Base-by-base conservation (phyloP, 169 alveolate species). In the Cryptosporidium viatorum region DNA sequence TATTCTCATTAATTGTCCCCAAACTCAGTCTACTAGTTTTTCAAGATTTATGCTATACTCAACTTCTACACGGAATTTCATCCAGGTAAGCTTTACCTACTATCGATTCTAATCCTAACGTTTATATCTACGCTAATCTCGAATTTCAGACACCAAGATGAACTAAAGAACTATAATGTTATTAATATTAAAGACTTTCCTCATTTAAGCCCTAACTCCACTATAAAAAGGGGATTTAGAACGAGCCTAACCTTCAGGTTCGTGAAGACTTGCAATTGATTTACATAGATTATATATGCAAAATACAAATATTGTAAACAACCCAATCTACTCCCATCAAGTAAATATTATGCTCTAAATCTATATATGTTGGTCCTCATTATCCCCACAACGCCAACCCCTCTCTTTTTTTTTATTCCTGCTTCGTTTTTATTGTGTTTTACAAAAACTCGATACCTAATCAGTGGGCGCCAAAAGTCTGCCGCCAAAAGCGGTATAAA, bases 31-130 rank as follows among this genome's bases (percentile, higher is more conserved):
- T 80, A 35, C 70, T 80, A 23, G 75, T 80, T 6, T 80, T 80
- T 35, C 73, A 62, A 65, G 89, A 80, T 48, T 12, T 21, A 33
- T 80, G 75, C n/a, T 80, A 80, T 48, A 62, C 74, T 14, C 55
- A 58, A n/a, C 75, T 80, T 29, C 55, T 80, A 62, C 89, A 80
- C 33, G 89, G 89, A n/a, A 80, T 80, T 33, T 59, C 73, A 10
- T 41, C 73, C 45, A 80, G 75, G 75, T 80, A 60, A 60, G 87
- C 29, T 43, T 23, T 9, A 52, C 45, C 10, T 18, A 41, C 9
- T 6, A 39, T n/a, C 31, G 6, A 2, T 21, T 12, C 21, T 39
- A 18, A 3, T 5, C 12, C 18, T 2, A 9, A 69, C 31, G n/a
- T 7, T 21, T 39, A 6, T 29, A 7, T 10, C 31, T 21, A 43